Evolutionary conservation across 1,284 basidiomycete species (phyloP), one percentile per base, ranked within the genome.

Genomic region (Cutaneotrichosporon spelunceum): DNA sequence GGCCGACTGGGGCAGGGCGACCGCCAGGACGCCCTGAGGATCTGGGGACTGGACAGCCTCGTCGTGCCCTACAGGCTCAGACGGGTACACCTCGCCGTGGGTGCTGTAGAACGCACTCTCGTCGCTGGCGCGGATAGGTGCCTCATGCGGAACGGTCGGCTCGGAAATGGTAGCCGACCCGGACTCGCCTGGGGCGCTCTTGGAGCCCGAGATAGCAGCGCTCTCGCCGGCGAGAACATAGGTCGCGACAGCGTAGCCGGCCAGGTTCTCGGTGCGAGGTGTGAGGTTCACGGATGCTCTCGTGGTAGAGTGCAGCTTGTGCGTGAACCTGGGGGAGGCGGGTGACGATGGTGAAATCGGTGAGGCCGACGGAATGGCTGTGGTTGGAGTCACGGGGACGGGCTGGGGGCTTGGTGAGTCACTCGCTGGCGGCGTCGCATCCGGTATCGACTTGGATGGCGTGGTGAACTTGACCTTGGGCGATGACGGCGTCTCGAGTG

Each of bases 161-260:
- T 50, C 48, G 48, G 48, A 50, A n/a, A 19, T 11, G 7, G 48
- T 30, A 11, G 24, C 24, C 27, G 48, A 50, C 3, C 48, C 48
- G 14, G 27, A n/a, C 16, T n/a, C 48, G 27, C 48, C 26, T 2
- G 14, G 9, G 16, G 19, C 19, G 14, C 27, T 26, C 26, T 50
- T 50, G 13, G 26, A 48, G 45, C 48, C 26, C 27, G 24, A 26
- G 48, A 26, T 50, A 13, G 48, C 27, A 3, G 27, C 48, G 27
- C 48, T 50, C 27, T 50, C 48, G 16, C 24, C 23, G 6, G 27
- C 14, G 2, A 34, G 52, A 21, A 39, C 34, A 23, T 53, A 53
- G 10, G 52, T 53, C n/a, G 52, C 27, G 52, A 53, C 52, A 16
- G 23, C 39, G 52, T 42, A 53, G 6, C 52, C 52, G 4, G 33